Evolutionary conservation across 2,329 filamentous ascomycete species (phyloP).

Genomic region (Pseudogymnoascus sp.): DNA sequence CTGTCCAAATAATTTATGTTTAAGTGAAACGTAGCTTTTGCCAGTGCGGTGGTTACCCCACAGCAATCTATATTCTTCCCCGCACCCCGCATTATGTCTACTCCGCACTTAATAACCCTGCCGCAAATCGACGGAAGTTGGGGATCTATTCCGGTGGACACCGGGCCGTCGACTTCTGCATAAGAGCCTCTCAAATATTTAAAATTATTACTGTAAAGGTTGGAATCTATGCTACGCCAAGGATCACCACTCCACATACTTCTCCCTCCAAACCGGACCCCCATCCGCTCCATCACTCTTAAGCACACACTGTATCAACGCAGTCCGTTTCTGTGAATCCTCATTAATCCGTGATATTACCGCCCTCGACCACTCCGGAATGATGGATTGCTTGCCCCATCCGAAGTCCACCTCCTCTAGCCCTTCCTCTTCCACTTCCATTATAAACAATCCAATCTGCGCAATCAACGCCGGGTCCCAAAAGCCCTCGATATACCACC

Average conservation of each 20-base stretch:
- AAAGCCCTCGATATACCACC: slow-evolving; percentile 18
- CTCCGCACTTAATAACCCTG: background rate
- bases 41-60: background rate
- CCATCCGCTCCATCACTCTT: slow-evolving; percentile 7
- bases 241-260: slow-evolving; percentile 1
- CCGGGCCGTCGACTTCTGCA: background rate
- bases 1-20: background rate
- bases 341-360: slow-evolving; percentile 9
- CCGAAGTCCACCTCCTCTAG: slow-evolving; percentile 10
- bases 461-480: slow-evolving; percentile 15
- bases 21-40: background rate
- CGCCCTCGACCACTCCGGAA: slow-evolving; percentile 6
- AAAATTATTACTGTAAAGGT: background rate
- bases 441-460: slow-evolving; percentile 17
- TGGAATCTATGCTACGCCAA: background rate
- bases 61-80: slow-evolving; percentile 1
- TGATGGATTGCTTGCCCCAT: background rate
- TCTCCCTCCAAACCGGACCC: slow-evolving; percentile 8
- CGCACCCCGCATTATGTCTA: background rate
- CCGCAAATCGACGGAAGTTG: background rate
- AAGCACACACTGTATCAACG: slow-evolving; percentile 2
- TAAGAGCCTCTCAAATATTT: background rate
- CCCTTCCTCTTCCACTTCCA: slow-evolving; percentile 22
- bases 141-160: background rate
- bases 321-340: background rate